These are phyloP conservation scores for Neohortaea acidophila DNA, from an alignment of 495 filamentous ascomycete genomes.

Conservation along the genomic window DNA sequence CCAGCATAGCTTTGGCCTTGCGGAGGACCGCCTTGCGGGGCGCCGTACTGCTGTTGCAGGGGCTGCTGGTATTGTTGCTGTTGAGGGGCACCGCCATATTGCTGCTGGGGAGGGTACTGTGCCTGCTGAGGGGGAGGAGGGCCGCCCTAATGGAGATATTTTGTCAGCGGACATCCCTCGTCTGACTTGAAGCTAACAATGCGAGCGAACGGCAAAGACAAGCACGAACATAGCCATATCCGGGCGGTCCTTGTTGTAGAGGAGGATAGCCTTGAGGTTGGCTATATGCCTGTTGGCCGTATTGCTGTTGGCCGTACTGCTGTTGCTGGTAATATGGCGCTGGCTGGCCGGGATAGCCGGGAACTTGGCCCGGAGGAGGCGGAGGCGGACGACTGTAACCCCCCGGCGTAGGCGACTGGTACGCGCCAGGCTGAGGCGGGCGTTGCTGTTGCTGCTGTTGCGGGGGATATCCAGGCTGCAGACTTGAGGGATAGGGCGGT, in stretches of 20 bases:
- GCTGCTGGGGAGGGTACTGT: slow-evolving; percentile 12
- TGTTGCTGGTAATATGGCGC: slow-evolving; percentile 5
- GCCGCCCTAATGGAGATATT: slow-evolving; percentile 8
- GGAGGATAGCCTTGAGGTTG: slow-evolving; percentile 7
- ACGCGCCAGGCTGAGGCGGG: slow-evolving; percentile 4
- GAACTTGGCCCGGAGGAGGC: slow-evolving; percentile 2
- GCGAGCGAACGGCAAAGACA: slow-evolving; percentile 1
- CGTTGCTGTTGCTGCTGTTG: slow-evolving; percentile 10
- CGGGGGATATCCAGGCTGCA: slow-evolving; percentile 15
- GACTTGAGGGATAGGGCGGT: slow-evolving; percentile 9
- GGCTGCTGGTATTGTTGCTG: no score
- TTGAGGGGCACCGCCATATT: slow-evolving; percentile 17
- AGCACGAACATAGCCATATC: slow-evolving; percentile 20
- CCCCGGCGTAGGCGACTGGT: slow-evolving; percentile 8
- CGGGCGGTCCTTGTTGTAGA: slow-evolving; percentile 6
- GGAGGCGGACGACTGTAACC: slow-evolving; percentile 10
- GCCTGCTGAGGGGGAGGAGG: slow-evolving; percentile 10
- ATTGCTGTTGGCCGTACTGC: slow-evolving; percentile 5
- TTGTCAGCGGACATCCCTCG: no score
- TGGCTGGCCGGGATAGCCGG: slow-evolving; percentile 2
- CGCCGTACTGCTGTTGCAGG: slow-evolving; percentile 12
- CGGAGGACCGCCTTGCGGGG: slow-evolving; percentile 7
- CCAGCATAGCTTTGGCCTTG: slow-evolving; percentile 12
- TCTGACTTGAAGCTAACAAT: neutral
- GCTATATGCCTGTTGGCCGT: slow-evolving; percentile 2